Conservation (phyloP, 768 basidiomycete genomes). For the Suillus brevipes region DNA sequence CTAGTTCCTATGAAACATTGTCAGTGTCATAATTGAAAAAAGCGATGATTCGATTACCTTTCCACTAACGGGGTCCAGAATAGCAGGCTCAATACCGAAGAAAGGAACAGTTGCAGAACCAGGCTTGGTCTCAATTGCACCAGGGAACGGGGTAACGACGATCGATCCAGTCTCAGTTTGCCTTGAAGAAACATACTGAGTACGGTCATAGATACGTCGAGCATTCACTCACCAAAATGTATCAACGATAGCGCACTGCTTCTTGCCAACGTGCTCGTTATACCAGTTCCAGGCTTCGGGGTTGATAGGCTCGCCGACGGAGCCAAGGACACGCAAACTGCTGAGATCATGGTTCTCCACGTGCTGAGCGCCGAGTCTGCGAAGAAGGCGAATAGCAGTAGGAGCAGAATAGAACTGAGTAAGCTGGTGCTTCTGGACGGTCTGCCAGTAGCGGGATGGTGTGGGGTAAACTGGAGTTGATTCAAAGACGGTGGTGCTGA, state of each 20-base stretch:
- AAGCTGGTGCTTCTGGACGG: conserved; percentile 87
- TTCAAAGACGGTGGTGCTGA: conserved; percentile 90
- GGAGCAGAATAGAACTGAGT: conserved; percentile 97
- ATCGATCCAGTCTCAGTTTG: conserved; percentile 99
- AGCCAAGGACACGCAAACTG: conserved; percentile 83
- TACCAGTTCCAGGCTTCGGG: conserved; percentile 99
- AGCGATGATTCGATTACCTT: conserved; percentile 37
- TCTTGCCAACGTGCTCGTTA: conserved; percentile 89
- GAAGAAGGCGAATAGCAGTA: conserved; percentile 91
- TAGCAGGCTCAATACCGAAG: conserved; percentile 89
- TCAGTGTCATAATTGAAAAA: conserved; percentile 5
- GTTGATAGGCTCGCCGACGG: conserved; percentile 98
- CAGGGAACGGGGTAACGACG: conserved; percentile 93
- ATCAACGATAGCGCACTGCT: conserved; percentile 90
- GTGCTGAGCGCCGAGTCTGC: conserved; percentile 82
- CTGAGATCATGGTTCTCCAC: conserved; percentile 81
- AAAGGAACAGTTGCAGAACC: conserved; percentile 97
- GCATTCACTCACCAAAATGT: conserved; percentile 69
- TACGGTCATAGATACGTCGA: background rate
- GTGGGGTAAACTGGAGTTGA: conserved; percentile 96
- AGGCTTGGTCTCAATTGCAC: conserved; percentile 93
- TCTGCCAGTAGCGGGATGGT: conserved; percentile 95
- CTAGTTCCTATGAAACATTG: conserved; percentile 47
- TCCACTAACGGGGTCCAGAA: conserved; percentile 84
- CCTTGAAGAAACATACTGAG: conserved; percentile 40